Evolutionary conservation across 345 rosid genomes (phyloP).

Genomic region (Geranium rotundifolium): DNA sequence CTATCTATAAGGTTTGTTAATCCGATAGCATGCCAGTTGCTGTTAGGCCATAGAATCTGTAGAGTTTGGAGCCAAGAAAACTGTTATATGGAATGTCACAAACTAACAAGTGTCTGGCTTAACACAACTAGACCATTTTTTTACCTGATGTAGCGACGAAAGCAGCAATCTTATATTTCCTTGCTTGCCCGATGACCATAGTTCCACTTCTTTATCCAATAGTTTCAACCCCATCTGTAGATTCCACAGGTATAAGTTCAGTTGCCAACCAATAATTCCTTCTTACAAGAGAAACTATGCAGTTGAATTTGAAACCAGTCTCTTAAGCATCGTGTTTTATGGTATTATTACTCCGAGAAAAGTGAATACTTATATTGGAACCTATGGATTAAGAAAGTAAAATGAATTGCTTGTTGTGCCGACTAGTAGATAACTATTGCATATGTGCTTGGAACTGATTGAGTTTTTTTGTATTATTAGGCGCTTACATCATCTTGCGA

Average conservation of each 20-base stretch:
- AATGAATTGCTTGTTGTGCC: neutral
- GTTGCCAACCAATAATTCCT: neutral
- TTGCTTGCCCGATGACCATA: slow-evolving; percentile 77
- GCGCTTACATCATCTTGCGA: neutral
- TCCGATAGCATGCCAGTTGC: slow-evolving; percentile 61
- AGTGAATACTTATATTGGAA: too few species aligned
- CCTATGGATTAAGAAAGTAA: too few species aligned
- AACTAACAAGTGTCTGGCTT: neutral
- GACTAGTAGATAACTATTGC: neutral
- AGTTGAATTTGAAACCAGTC: too few species aligned
- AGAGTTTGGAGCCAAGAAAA: slow-evolving; percentile 13
- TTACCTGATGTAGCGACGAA: slow-evolving; percentile 51
- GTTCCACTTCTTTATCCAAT: slow-evolving; percentile 48
- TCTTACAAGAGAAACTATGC: too few species aligned
- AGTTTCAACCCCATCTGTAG: slow-evolving; percentile 46
- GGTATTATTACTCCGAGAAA: too few species aligned
- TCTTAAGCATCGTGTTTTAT: too few species aligned
- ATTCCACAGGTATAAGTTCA: neutral
- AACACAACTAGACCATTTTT: neutral
- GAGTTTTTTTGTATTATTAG: neutral
- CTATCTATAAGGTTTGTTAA: slow-evolving; percentile 47
- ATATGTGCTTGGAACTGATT: neutral
- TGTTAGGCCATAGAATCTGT: slow-evolving; percentile 72
- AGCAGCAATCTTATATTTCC: slow-evolving; percentile 61
- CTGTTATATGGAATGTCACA: neutral